Base-by-base conservation (phyloP, 495 filamentous ascomycete species). In the Clohesyomyces aquaticus region DNA sequence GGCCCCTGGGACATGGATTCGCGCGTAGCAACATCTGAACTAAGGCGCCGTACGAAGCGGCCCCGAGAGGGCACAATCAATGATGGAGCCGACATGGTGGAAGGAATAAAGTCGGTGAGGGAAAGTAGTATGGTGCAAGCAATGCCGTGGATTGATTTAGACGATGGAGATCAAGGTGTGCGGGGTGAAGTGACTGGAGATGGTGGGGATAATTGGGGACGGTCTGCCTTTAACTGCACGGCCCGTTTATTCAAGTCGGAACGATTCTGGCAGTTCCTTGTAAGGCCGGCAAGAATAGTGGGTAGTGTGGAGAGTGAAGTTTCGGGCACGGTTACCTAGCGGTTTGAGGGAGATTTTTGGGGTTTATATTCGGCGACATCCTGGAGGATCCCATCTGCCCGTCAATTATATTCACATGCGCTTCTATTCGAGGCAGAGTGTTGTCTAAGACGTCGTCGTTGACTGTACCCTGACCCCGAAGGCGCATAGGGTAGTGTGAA, bases 41-140 rank as follows among this genome's bases (percentile, higher is more conserved):
- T 75, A 25, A 77, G 45, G 32, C 75, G 74, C 25, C 74, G 68
- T 11, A 69, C 27, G 52, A 61, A 64, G 64, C 70, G 61, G 11
- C 66, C 42, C 18, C 29, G 26, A 18, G 11, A 19, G 26, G 62
- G 55, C 3, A 63, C 47, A n/a, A 68, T 45, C 26, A 63, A 38
- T 18, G 57, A 66, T 56, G 63, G 56, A 27, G 45, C 55, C 25
- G 66, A 64, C 66, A 68, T 64, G 28, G 12, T 68, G 60, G 10
- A 27, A n/a, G 14, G 46, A 35, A 23, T 14, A 28, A 19, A 32
- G 26, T 4, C 11, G n/a, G 19, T 11, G n/a, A 8, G 3, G 11
- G 61, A 49, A 32, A 57, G 19, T n/a, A n/a, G 27, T 48, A 32
- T 12, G 6, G 32, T 38, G 32, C 14, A 38, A 6, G 14, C 6